Evolutionary conservation across 441 rosid genomes (phyloP), one percentile per base, ranked within the genome.

Genomic region (Erodium texanum): DNA sequence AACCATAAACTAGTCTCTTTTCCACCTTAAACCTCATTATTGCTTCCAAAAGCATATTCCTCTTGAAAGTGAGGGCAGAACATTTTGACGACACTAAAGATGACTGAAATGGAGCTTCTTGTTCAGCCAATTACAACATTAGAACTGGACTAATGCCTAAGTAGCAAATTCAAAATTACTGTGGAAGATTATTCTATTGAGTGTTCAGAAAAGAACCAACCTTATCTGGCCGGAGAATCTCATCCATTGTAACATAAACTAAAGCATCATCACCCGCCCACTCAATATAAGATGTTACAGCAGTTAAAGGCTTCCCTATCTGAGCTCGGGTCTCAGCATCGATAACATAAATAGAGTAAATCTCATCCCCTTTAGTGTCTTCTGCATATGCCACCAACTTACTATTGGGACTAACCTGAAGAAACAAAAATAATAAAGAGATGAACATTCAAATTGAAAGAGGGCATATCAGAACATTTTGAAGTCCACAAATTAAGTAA

Each of bases 241-340:
- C 88, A 73, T 93, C 98, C 96, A 89, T 86, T 71, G 98, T 86
- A 22, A 82, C 67, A 70, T 90, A 93, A 69, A 86, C 87, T 77
- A 93, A 83, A 68, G 86, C 76, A 65, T 77, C 93, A 78, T 90
- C 80, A 66, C 93, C 97, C 70, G 93, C 95, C 96, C 97, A 93
- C 76, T 77, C 81, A 74, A 90, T 66, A 72, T 75, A n/a, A 9
- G 74, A 74, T 48, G 98, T 89, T 66, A 84, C 71, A 27, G 89
- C 83, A 23, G 70, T 78, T 12, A 90, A 71, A 64, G 93, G 89
- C 68, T 82, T 71, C 64, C 80, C 94, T 11, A 87, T 75, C 20
- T 73, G 70, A 70, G 72, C 77, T 63, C 74, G 70, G 24, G 84
- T 64, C 76, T 89, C 95, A n/a, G 83, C 84, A 80, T 93, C 86